Evolutionary conservation across 176 grass and related monocot species (phyloP).

Genomic region (Puya raimondii): DNA sequence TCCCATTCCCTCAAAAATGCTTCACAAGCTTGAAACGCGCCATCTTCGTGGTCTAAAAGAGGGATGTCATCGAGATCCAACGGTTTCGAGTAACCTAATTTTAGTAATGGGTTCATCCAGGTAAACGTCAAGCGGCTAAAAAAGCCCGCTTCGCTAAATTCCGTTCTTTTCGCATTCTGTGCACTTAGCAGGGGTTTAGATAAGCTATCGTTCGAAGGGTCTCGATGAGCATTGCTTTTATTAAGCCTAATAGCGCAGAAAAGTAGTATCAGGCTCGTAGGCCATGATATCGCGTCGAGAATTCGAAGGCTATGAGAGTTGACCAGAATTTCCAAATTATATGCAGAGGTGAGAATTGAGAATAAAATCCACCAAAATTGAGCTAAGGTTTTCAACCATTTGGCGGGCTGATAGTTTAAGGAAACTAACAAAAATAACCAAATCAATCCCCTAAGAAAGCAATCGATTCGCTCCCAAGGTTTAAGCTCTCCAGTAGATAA

Average conservation of each 20-base stretch:
- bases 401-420: slow-evolving; percentile 28
- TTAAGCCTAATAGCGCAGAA: slow-evolving; percentile 20
- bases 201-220: neutral
- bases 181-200: slow-evolving; percentile 29
- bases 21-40: slow-evolving; percentile 37
- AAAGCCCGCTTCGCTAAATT: slow-evolving; percentile 41
- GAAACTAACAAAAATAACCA: slow-evolving; percentile 44
- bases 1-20: slow-evolving; percentile 43
- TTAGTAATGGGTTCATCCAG: slow-evolving; percentile 64
- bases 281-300: slow-evolving; percentile 45
- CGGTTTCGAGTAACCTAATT: slow-evolving; percentile 49
- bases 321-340: slow-evolving; percentile 27
- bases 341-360: slow-evolving; percentile 28
- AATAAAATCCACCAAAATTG: slow-evolving; percentile 42
- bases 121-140: slow-evolving; percentile 47
- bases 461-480: slow-evolving; percentile 5
- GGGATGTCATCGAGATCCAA: slow-evolving; percentile 50
- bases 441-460: slow-evolving; percentile 25
- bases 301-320: slow-evolving; percentile 8
- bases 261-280: slow-evolving; percentile 25
- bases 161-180: slow-evolving; percentile 3
- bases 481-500: neutral
- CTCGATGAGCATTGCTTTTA: neutral
- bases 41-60: slow-evolving; percentile 56
- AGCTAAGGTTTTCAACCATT: slow-evolving; percentile 16